These are phyloP conservation scores for Xylaria multiplex DNA, from an alignment of 2,329 filamentous ascomycete genomes.

Conservation along the genomic window DNA sequence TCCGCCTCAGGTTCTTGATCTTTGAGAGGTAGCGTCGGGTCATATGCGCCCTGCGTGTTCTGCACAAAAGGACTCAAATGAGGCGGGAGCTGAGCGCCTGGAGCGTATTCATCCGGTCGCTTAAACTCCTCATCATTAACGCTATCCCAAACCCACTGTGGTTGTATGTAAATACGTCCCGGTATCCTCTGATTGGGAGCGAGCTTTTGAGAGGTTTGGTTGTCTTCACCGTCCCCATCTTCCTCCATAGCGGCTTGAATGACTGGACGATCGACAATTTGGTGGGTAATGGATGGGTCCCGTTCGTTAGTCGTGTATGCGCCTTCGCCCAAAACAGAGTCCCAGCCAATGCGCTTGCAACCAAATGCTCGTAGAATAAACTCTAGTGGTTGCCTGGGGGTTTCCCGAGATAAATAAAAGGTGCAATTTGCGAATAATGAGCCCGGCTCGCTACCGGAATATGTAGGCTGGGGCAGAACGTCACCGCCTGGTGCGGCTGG, in stretches of 20 bases:
- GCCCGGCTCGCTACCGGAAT: constrained; percentile 72
- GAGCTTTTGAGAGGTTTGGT: constrained; percentile 69
- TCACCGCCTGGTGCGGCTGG: constrained; percentile 86
- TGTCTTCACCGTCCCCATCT: constrained; percentile 64
- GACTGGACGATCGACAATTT: constrained; percentile 90
- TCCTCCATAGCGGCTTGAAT: constrained; percentile 68
- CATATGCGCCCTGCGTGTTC: constrained; percentile 85
- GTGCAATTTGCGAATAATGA: constrained; percentile 89
- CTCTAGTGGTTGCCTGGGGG: constrained; percentile 87
- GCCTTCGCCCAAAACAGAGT: constrained; percentile 87
- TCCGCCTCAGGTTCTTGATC: constrained; percentile 91
- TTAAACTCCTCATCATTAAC: constrained; percentile 92
- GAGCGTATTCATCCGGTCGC: constrained; percentile 86
- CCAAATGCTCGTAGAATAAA: constrained; percentile 94
- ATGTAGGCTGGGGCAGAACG: constrained; percentile 80
- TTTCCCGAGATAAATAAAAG: constrained; percentile 93
- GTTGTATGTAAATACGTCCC: constrained; percentile 93
- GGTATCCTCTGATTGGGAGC: constrained; percentile 78
- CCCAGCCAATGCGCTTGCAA: constrained; percentile 96
- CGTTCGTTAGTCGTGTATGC: constrained; percentile 91
- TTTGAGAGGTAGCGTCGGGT: constrained; percentile 84
- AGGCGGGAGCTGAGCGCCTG: constrained; percentile 88
- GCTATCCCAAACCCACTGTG: constrained; percentile 99
- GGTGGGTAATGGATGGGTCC: constrained; percentile 91
- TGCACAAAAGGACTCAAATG: constrained; percentile 97